Base-by-base conservation (phyloP, 164 flowering plant species). In the Umbilicus rupestris region DNA sequence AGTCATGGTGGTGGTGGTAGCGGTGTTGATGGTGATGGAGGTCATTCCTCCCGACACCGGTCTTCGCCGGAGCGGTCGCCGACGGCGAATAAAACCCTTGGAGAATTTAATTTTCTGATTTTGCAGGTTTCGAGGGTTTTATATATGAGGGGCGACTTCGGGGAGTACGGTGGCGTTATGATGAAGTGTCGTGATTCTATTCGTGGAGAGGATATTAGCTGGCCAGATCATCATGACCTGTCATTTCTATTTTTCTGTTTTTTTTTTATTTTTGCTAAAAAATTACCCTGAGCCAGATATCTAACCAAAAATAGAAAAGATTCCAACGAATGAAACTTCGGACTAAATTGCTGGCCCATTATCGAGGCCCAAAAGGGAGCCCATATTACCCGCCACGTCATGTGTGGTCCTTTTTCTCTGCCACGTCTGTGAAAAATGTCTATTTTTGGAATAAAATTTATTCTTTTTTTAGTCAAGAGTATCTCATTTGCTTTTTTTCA, bases 1-100 rank as follows among this genome's bases (percentile, higher is more conserved):
- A 12, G 44, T 12, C 44, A 41, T 41, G 44, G 44, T 41, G 12
- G 22, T 20, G 28, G 28, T 12, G 59, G 31, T 52, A 12, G 31
- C n/a, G n/a, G n/a, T n/a, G n/a, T n/a, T n/a, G n/a, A 41, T 41
- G 44, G 44, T 41, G 12, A 5, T 20, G 28, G 28, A 2, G 59
- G 31, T 52, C 2, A 17, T 52, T 26, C 15, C 14, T 8, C 3
- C 59, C 59, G 59, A 52, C 59, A 2, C 59, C 59, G 59, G 59
- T 52, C 11, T 24, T 9, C 2, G 59, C 59, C 59, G 59, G 59
- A 52, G 59, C 31, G 59, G 59, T 52, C 31, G 59, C 59, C 59
- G 31, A 31, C 59, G 59, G 59, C 59, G 59, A 26, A 26, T 52
- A 17, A 52, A 0, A 14, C 16, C 59, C 59, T 15, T 52, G 28